Percentiles rank a stretch among this genome's conserved stretches.
These are phyloP conservation scores for Gossypium aridum DNA, from an alignment of 441 rosid species.

Conservation along the genomic window DNA sequence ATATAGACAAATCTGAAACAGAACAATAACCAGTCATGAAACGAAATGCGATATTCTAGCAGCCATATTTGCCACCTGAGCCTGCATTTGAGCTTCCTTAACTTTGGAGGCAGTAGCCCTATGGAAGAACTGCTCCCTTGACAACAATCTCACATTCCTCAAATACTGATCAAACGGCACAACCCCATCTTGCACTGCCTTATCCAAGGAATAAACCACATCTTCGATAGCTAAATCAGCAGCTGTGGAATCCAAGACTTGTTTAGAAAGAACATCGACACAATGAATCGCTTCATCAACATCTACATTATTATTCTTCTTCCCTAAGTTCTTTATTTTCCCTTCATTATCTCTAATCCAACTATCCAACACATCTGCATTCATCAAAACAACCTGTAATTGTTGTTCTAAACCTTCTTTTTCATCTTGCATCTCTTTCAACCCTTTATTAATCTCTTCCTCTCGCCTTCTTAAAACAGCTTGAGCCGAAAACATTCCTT, in stretches of 20 bases:
- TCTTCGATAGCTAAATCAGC: constrained; percentile 88
- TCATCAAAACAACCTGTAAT: constrained; percentile 80
- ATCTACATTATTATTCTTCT: constrained; percentile 29
- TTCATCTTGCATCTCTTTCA: constrained; percentile 77
- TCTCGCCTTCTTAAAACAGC: constrained; percentile 61
- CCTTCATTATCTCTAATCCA: constrained; percentile 76
- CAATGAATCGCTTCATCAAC: constrained; percentile 62
- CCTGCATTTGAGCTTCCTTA: constrained; percentile 83
- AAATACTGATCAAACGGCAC: constrained; percentile 79
- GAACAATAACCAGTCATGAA: constrained; percentile 20
- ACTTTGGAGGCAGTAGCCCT: constrained; percentile 78
- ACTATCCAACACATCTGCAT: constrained; percentile 53
- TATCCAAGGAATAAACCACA: constrained; percentile 66
- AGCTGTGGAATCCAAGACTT: constrained; percentile 73
- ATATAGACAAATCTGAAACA: background rate
- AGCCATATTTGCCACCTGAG: constrained; percentile 78
- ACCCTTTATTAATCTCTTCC: constrained; percentile 52
- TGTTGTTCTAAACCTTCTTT: constrained; percentile 80
- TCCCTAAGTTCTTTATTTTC: constrained; percentile 26
- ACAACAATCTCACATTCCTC: constrained; percentile 79
- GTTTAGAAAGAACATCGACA: constrained; percentile 58
- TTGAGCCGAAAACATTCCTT: constrained; percentile 62
- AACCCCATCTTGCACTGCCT: constrained; percentile 73
- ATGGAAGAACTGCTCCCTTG: constrained; percentile 92
- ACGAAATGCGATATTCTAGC: constrained; percentile 48